Conservation (phyloP, 2,329 filamentous ascomycete species). For the Emergomyces orientalis region DNA sequence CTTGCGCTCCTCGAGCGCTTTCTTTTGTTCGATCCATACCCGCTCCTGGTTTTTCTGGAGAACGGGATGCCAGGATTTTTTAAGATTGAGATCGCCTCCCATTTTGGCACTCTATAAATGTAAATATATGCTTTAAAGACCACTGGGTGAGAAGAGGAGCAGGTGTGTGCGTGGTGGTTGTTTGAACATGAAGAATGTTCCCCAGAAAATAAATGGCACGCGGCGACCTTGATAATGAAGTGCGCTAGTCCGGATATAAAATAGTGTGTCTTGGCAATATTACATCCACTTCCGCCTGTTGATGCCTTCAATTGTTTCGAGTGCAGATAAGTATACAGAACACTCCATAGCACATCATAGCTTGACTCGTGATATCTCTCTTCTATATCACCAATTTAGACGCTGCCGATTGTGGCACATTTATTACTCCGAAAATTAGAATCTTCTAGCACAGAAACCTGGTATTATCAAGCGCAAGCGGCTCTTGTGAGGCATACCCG, state of each 20-base stretch:
- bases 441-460: not conserved
- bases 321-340: not conserved
- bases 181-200: not conserved
- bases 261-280: not conserved
- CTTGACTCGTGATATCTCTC: not conserved
- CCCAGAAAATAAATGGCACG: not conserved
- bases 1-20: slow-evolving; percentile 89
- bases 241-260: not conserved
- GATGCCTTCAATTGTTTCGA: not conserved
- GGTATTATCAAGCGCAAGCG: not conserved
- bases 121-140: not conserved
- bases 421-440: too few species aligned
- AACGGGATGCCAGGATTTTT: slow-evolving; percentile 89
- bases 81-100: slow-evolving; percentile 89
- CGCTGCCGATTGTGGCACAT: not conserved
- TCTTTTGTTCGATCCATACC: slow-evolving; percentile 87
- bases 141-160: not conserved
- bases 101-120: slow-evolving; percentile 8
- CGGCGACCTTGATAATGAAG: not conserved
- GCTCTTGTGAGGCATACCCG: not conserved
- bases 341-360: not conserved
- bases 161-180: not conserved
- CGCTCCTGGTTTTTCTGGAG: slow-evolving; percentile 82
- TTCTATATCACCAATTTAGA: not conserved
- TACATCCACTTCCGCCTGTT: not conserved